phyloP scores from a whole-genome alignment of 306 rosid genomes.

The Trifolium fragiferum region DNA sequence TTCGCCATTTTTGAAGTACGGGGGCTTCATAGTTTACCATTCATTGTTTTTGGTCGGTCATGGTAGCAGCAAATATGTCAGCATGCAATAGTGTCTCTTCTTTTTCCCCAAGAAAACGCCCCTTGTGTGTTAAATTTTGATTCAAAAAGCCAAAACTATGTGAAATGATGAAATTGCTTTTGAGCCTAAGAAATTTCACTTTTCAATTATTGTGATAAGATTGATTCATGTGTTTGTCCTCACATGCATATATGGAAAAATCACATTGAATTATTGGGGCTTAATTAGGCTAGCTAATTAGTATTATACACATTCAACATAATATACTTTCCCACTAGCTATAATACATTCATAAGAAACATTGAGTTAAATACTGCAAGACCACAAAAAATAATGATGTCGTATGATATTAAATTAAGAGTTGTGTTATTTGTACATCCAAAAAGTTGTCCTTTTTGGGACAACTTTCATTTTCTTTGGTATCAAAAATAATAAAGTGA shows the following conservation, averaged over 20 bases:
- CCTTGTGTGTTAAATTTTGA: conserved; percentile 20
- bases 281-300: background rate
- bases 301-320: background rate
- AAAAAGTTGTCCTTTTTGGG: too few relatives aligned
- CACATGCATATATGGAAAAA: conserved; percentile 27
- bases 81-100: conserved; percentile 27
- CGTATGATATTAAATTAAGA: too few relatives aligned
- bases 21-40: too few relatives aligned
- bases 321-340: background rate
- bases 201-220: conserved; percentile 37
- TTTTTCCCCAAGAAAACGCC: conserved; percentile 33
- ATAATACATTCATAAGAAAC: too few relatives aligned
- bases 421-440: too few relatives aligned
- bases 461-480: too few relatives aligned
- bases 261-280: conserved; percentile 25
- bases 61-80: conserved; percentile 1
- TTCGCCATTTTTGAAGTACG: too few relatives aligned
- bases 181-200: conserved; percentile 21
- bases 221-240: conserved; percentile 16
- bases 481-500: too few relatives aligned
- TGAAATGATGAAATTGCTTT: conserved; percentile 34
- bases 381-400: too few relatives aligned
- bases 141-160: conserved; percentile 24
- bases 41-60: conserved; percentile 27
- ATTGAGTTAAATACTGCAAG: too few relatives aligned